These are phyloP conservation scores for Skeletonema potamos DNA, from an alignment of 108 stramenopile genomes.

Conservation along the genomic window DNA sequence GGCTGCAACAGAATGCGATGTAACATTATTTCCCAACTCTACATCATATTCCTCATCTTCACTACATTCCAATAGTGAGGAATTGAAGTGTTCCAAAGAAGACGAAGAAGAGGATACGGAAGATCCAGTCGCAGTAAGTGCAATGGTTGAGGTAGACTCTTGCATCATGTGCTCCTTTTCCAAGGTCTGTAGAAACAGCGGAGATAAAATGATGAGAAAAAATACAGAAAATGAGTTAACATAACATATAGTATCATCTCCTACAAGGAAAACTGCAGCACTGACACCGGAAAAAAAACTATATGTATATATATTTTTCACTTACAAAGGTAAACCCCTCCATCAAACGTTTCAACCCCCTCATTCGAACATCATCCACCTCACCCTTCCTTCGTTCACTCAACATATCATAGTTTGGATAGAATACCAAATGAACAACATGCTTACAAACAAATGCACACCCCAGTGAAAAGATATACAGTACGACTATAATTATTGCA, in stretches of 20 bases:
- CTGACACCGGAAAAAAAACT: too few species aligned
- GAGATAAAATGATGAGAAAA: too few species aligned
- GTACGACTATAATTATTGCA: not conserved
- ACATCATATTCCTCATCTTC: too few species aligned
- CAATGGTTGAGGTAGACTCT: not conserved
- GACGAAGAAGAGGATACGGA: not conserved
- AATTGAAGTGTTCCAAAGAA: not conserved
- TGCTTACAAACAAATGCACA: not conserved
- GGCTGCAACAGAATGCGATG: too few species aligned
- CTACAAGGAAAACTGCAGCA: too few species aligned
- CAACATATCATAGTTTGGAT: not conserved
- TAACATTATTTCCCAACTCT: too few species aligned
- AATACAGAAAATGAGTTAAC: too few species aligned
- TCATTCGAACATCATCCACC: not conserved
- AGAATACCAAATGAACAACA: not conserved
- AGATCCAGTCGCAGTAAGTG: not conserved
- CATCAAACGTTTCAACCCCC: not conserved
- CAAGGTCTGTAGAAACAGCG: not conserved
- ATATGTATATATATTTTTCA: too few species aligned
- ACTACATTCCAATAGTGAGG: not conserved
- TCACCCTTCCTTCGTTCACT: not conserved
- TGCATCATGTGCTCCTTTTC: not conserved
- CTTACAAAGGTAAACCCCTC: not conserved
- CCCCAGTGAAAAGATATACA: not conserved
- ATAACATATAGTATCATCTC: too few species aligned